Conservation (phyloP, 208 protist genomes). For the Wallacemonas sp. region DNA sequence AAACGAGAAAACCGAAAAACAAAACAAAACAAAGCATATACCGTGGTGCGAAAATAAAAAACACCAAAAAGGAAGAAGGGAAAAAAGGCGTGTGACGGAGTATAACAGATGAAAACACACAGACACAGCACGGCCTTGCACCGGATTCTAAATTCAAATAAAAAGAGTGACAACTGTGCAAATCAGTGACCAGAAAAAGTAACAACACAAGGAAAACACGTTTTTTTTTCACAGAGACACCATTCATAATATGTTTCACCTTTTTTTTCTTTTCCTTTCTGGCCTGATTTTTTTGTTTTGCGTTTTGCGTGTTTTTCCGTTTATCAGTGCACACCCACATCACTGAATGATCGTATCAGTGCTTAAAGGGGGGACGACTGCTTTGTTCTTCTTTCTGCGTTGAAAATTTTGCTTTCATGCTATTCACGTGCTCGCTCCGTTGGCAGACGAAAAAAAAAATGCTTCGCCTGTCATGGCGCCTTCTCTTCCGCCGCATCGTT, state of each 20-base stretch:
- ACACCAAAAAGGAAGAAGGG: constrained; percentile 3
- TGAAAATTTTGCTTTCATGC: too few species aligned
- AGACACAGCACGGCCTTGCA: background rate
- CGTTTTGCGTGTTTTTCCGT: background rate
- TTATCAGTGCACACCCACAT: background rate
- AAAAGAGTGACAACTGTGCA: too few species aligned
- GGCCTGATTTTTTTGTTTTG: background rate
- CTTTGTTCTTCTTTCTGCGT: too few species aligned
- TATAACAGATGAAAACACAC: constrained; percentile 3
- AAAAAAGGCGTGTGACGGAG: background rate
- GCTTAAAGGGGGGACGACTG: too few species aligned
- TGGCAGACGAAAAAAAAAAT: too few species aligned
- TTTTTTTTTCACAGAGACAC: too few species aligned
- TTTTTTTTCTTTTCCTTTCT: background rate
- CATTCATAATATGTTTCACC: background rate
- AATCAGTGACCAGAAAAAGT: background rate
- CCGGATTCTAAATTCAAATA: too few species aligned
- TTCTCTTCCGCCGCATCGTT: too few species aligned
- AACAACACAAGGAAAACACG: background rate
- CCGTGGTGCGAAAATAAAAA: background rate
- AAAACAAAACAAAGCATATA: background rate
- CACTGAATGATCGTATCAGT: too few species aligned
- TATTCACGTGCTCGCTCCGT: too few species aligned
- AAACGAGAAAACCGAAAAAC: background rate
- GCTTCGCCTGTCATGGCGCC: too few species aligned